phyloP scores from a whole-genome alignment of 106 monocot genomes.

The Narthecium ossifragum region DNA sequence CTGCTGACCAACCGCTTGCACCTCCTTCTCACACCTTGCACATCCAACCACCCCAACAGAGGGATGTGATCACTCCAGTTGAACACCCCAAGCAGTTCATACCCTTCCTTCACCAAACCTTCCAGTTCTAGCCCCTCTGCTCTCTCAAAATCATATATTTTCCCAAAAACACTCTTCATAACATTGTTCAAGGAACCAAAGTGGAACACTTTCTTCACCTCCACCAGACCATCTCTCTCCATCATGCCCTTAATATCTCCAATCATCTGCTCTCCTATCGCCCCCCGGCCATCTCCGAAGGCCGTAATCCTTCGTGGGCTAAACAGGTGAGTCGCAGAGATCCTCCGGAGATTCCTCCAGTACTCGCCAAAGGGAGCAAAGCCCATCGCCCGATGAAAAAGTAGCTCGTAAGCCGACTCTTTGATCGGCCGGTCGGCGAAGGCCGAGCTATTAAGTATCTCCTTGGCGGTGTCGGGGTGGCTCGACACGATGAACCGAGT shows the following conservation, averaged over 20 bases:
- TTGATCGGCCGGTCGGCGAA: slow-evolving; percentile 31
- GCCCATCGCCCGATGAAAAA: slow-evolving; percentile 36
- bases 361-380: slow-evolving; percentile 36
- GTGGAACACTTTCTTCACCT: slow-evolving; percentile 18
- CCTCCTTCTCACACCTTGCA: slow-evolving; percentile 29
- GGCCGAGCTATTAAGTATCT: slow-evolving; percentile 26
- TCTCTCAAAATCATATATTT: slow-evolving; percentile 21
- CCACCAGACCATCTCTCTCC: slow-evolving; percentile 14
- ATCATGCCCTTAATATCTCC: slow-evolving; percentile 7
- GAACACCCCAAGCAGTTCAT: slow-evolving; percentile 27
- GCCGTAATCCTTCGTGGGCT: slow-evolving; percentile 14
- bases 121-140: slow-evolving; percentile 20
- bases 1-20: slow-evolving; percentile 15
- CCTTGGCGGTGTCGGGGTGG: slow-evolving; percentile 37
- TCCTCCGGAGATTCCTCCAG: slow-evolving; percentile 22
- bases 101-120: slow-evolving; percentile 25
- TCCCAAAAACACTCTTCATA: slow-evolving; percentile 37
- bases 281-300: slow-evolving; percentile 6
- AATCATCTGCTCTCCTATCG: slow-evolving; percentile 13
- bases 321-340: slow-evolving; percentile 26
- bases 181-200: slow-evolving; percentile 29
- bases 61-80: slow-evolving; percentile 47
- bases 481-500: slow-evolving; percentile 37
- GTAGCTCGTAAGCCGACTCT: slow-evolving; percentile 31
- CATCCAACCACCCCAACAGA: slow-evolving; percentile 20